Evolutionary conservation across 164 flowering plant genomes (phyloP), one percentile per base, ranked within the genome.

Genomic region (Aristolochia californica): DNA sequence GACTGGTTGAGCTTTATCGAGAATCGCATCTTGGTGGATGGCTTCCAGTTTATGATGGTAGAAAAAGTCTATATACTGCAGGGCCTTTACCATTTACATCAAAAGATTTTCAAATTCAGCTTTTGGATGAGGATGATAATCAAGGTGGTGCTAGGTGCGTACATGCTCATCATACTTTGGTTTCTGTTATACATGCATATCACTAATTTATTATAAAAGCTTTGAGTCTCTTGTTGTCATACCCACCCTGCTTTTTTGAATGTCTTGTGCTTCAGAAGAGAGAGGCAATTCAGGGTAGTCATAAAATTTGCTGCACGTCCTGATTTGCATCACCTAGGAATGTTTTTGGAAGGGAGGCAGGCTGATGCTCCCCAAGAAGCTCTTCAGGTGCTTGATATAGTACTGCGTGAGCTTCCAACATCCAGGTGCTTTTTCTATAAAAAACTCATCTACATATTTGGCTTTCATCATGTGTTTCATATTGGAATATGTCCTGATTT

Each of bases 291-390:
- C 63, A 80, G 53, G 59, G 95, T 94, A 50, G 85, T 80, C 10
- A 90, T 94, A 48, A 94, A 90, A 56, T 76, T 84, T 5, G 99
- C 95, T 57, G 88, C 97, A 15, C 88, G 93, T 16, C 91, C 94
- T 12, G 91, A 89, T 58, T 74, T 94, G 17, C 96, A 89, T 62
- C 97, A 94, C 68, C 60, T 90, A 47, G 95, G 83, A 13, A 60
- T 81, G 73, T 94, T 94, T 62, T 71, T 94, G 62, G 79, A 77
- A 44, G 99, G 99, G 2, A 81, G 70, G 68, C 95, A 79, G 58
- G 84, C 99, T 24, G 97, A 94, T 83, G 97, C 96, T 2, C 99
- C 99, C 2, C 97, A 94, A 65, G 97, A 94, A 74, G 97, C 97
- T n/a, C 86, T 94, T 21, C 97, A 94, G 65, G 96, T 90, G 64